Percentiles rank a stretch among this genome's conserved stretches.
These are phyloP conservation scores for Nakataea oryzae DNA, from an alignment of 2,329 filamentous ascomycete genomes.

Conservation along the genomic window DNA sequence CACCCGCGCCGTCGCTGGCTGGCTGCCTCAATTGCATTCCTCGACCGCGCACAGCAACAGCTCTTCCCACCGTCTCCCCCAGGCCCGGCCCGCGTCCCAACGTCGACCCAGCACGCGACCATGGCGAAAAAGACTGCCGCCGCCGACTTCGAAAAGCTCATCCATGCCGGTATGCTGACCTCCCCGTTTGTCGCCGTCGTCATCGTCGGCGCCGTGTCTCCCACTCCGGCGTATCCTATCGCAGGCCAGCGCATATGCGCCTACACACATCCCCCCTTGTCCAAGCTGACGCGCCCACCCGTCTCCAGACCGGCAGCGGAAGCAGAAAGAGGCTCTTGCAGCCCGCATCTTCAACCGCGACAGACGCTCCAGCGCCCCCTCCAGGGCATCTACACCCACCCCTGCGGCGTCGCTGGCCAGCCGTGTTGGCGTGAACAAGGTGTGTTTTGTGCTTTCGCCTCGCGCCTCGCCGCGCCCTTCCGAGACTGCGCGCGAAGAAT, in stretches of 20 bases:
- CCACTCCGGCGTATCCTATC: neutral
- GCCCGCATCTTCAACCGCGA: conserved; percentile 58
- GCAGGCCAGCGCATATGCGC: neutral
- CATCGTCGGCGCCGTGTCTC: neutral
- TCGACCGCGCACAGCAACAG: neutral
- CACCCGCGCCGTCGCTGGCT: too few species aligned
- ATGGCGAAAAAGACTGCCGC: conserved; percentile 20
- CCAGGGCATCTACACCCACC: conserved; percentile 24
- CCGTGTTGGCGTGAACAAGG: conserved; percentile 65
- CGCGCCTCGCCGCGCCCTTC: neutral
- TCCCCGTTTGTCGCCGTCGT: neutral
- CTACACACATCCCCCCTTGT: neutral
- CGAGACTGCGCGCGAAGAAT: conserved; percentile 8
- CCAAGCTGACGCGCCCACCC: neutral
- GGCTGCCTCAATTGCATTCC: neutral
- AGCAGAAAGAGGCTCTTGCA: conserved; percentile 62
- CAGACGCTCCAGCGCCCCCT: conserved; percentile 44
- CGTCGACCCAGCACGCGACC: neutral
- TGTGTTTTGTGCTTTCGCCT: conserved; percentile 18
- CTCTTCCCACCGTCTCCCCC: too few species aligned
- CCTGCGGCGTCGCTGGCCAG: conserved; percentile 50
- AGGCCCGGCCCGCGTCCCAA: too few species aligned
- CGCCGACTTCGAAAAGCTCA: conserved; percentile 44
- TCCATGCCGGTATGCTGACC: conserved; percentile 33
- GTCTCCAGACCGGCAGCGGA: conserved; percentile 49